Conservation (phyloP, 73 alveolate species). For the Tetrahymena thermophila region DNA sequence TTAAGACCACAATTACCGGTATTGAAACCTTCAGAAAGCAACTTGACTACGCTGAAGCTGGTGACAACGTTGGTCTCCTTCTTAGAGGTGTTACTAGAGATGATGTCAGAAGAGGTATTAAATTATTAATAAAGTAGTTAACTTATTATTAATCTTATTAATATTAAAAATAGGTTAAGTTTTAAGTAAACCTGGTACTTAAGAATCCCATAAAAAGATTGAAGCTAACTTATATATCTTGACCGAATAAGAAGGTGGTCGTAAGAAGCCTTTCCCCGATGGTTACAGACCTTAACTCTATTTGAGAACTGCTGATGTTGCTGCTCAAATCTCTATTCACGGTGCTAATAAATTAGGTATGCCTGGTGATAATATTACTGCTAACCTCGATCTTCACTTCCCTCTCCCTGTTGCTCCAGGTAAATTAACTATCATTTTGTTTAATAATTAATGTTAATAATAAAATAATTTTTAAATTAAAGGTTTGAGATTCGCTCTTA, state of each 20-base stretch:
- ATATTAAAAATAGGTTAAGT: slow-evolving; percentile 48
- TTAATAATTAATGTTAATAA: background rate
- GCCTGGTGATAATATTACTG: slow-evolving; percentile 84
- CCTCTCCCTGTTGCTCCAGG: slow-evolving; percentile 55
- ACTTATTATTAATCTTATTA: background rate
- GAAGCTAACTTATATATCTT: slow-evolving; percentile 76
- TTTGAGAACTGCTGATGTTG: slow-evolving; percentile 85
- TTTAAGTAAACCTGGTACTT: slow-evolving; percentile 60
- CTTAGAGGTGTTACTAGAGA: slow-evolving; percentile 69
- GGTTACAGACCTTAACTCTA: slow-evolving; percentile 87
- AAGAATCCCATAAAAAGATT: slow-evolving; percentile 55
- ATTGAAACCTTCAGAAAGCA: slow-evolving; percentile 85
- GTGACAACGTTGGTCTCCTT: slow-evolving; percentile 91
- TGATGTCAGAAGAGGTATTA: slow-evolving; percentile 45
- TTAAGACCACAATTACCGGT: slow-evolving; percentile 65
- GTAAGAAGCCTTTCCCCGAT: slow-evolving; percentile 86
- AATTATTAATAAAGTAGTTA: background rate
- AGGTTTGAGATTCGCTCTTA: slow-evolving; percentile 85
- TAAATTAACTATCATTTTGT: background rate
- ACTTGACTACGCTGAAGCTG: slow-evolving; percentile 87
- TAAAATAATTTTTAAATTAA: background rate
- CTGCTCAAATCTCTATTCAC: slow-evolving; percentile 55
- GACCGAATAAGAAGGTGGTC: slow-evolving; percentile 94
- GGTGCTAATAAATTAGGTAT: slow-evolving; percentile 74
- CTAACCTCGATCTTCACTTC: slow-evolving; percentile 62